Base-by-base conservation (phyloP, 163 green algal species). In the Chloromonas sp. region DNA sequence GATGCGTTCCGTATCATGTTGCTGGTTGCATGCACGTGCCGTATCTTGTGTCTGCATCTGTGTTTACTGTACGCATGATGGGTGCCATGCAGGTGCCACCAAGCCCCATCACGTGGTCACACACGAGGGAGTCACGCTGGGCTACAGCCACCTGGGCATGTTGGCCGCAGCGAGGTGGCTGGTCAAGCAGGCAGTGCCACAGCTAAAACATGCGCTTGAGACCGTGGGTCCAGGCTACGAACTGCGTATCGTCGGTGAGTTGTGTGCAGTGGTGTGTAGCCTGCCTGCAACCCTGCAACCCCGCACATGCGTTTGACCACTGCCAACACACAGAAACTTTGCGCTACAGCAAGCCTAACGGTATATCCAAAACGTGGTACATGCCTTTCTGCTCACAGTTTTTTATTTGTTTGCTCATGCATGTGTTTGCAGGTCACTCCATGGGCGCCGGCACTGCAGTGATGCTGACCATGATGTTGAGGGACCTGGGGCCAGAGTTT, bases 381-480 rank as follows among this genome's bases (percentile, higher is more conserved):
- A 77, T 36, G 36, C 36, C 36, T 36, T 14, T 77, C 70, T 77
- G 70, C 14, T 77, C 70, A 77, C 14, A 77, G 70, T 14, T 76
- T 8, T n/a, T 76, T 76, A 76, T 13, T 76, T n/a, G 8, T 76
- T 76, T 76, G 70, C 5, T 36, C 36, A 36, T 36, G 36, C 36
- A 36, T 36, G 36, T 36, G 36, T 36, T 58, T 58, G 78, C 87
- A 91, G 95, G 95, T 1, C 95, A 98, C 87, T 95, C 91, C 3
- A 92, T 98, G 87, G 95, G 95, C 0, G 95, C 88, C 60, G 95
- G 95, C 83, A 95, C 93, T 1, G 95, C 95, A 5, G 95, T 93
- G 0, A 87, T 98, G 88, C 92, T 98, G n/a, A 96, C 94, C 15
- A 97, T 96, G 93, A 96, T 97, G 95, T 74, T 92, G 79, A 86